These are phyloP conservation scores for Cercospora sp. DNA, from an alignment of 2,329 filamentous ascomycete species.

Conservation along the genomic window DNA sequence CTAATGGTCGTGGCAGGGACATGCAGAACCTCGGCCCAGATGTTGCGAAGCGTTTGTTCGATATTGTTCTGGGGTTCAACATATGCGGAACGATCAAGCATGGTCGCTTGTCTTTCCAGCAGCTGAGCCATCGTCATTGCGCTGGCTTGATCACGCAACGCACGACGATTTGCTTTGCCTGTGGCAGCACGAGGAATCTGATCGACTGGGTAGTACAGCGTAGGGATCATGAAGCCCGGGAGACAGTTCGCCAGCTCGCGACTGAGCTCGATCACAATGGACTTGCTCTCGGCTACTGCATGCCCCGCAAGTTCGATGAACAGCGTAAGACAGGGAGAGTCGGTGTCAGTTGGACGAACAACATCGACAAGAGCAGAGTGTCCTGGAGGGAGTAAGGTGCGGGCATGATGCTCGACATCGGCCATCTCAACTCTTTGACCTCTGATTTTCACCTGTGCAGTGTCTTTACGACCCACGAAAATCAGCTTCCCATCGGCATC, in stretches of 20 bases:
- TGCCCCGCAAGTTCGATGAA: constrained; percentile 14
- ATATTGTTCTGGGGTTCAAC: constrained; percentile 4
- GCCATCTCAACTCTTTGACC: constrained; percentile 65
- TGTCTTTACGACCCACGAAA: constrained; percentile 59
- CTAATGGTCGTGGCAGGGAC: constrained; percentile 1
- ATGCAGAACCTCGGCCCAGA: constrained; percentile 11
- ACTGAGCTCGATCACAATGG: constrained; percentile 44
- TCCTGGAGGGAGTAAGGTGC: constrained; percentile 35
- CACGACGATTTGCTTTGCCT: constrained; percentile 39
- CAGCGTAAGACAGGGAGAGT: neutral
- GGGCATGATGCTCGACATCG: constrained; percentile 47
- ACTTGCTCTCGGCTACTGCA: constrained; percentile 41
- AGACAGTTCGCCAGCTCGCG: constrained; percentile 31
- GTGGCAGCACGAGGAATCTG: constrained; percentile 48
- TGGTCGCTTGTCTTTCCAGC: constrained; percentile 5
- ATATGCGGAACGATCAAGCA: neutral
- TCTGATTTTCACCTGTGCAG: constrained; percentile 64
- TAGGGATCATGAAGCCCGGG: constrained; percentile 16
- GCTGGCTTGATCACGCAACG: constrained; percentile 10
- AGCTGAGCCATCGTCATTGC: constrained; percentile 9
- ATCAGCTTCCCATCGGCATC: constrained; percentile 55
- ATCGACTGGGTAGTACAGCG: constrained; percentile 37
- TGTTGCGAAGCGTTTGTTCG: constrained; percentile 9
- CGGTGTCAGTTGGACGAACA: neutral
- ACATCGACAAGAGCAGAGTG: constrained; percentile 31